phyloP scores from a whole-genome alignment of 768 basidiomycete genomes.

The Russula earlei region DNA sequence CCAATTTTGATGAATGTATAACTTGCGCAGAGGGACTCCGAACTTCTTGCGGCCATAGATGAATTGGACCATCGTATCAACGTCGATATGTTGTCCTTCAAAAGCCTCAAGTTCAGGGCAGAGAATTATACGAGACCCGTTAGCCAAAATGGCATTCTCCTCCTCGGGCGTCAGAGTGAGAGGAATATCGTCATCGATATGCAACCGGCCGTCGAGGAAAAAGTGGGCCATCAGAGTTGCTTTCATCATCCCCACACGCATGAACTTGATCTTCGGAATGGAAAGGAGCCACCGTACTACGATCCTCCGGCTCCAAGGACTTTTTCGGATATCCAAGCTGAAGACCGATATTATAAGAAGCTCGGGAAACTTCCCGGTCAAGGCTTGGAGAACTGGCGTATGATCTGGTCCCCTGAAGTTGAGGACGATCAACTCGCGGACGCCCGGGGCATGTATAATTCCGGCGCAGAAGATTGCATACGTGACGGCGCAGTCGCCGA shows the following conservation, averaged over 20 bases:
- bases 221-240: slow-evolving; percentile 1
- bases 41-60: neutral
- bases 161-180: neutral
- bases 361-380: slow-evolving; percentile 43
- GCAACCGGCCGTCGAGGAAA: slow-evolving; percentile 11
- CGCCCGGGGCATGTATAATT: slow-evolving; percentile 46
- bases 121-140: neutral
- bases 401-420: slow-evolving; percentile 44
- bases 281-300: slow-evolving; percentile 46
- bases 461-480: slow-evolving; percentile 41
- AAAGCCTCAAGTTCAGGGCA: slow-evolving; percentile 10
- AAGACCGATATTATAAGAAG: slow-evolving; percentile 48
- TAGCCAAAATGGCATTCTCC: neutral
- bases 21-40: slow-evolving; percentile 2
- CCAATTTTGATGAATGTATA: slow-evolving; percentile 11
- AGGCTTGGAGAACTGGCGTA: slow-evolving; percentile 33
- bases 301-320: slow-evolving; percentile 21
- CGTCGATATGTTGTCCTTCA: slow-evolving; percentile 6
- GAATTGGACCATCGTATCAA: neutral
- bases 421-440: slow-evolving; percentile 51
- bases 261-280: slow-evolving; percentile 40
- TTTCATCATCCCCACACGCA: slow-evolving; percentile 15
- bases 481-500: slow-evolving; percentile 45
- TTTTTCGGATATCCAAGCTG: slow-evolving; percentile 31
- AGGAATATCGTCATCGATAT: slow-evolving; percentile 7